Percentiles rank a stretch among this genome's conserved stretches.
Evolutionary conservation across 306 rosid species (phyloP).

Genomic region (Vigna unguiculata): DNA sequence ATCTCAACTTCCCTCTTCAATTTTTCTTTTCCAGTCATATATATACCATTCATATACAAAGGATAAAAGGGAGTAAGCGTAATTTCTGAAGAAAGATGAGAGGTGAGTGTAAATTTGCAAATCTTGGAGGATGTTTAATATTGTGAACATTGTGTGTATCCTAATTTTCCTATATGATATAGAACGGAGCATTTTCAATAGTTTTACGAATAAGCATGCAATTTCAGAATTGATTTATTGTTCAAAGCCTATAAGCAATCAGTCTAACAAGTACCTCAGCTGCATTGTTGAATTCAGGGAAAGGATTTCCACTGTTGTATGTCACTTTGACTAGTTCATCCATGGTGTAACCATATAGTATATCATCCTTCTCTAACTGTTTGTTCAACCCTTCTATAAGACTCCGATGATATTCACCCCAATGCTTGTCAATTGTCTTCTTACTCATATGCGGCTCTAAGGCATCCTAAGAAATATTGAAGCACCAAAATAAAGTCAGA

Average conservation of each 20-base stretch:
- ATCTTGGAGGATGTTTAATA: neutral
- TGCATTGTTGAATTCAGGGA: conserved; percentile 88
- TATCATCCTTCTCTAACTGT: conserved; percentile 80
- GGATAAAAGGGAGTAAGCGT: neutral
- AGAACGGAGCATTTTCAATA: neutral
- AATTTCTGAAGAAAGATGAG: conserved; percentile 6
- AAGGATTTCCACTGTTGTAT: conserved; percentile 89
- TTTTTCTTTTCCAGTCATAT: neutral
- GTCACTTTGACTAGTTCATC: conserved; percentile 93
- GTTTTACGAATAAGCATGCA: conserved; percentile 23
- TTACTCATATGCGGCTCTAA: conserved; percentile 91
- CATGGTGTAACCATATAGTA: conserved; percentile 79
- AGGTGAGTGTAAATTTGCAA: neutral
- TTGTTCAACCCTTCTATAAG: conserved; percentile 77
- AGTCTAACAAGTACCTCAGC: conserved; percentile 76
- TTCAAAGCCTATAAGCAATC: conserved; percentile 30
- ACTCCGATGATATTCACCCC: conserved; percentile 85
- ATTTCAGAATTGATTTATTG: conserved; percentile 22
- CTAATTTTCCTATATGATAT: conserved; percentile 1
- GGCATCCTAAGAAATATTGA: conserved; percentile 71
- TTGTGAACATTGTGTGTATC: neutral
- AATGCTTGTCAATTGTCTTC: conserved; percentile 78
- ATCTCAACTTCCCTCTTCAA: neutral
- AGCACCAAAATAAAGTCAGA: conserved; percentile 38
- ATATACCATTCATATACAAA: neutral